phyloP scores from a whole-genome alignment of 164 flowering plant species.

The Warburgia ugandensis region DNA sequence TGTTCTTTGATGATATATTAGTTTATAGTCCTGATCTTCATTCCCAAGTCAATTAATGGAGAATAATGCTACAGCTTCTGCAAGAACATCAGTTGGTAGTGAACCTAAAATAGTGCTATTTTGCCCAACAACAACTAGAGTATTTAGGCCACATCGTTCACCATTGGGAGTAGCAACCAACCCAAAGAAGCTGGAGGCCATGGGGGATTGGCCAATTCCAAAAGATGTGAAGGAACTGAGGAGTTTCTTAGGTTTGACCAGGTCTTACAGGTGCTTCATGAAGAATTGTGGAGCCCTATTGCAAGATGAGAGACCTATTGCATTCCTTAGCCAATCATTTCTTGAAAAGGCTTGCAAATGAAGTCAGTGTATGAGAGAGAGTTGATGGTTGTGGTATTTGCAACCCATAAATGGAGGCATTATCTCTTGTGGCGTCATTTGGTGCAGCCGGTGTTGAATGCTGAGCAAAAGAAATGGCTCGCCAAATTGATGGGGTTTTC shows the following conservation, averaged over 20 bases:
- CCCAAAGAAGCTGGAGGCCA: not conserved
- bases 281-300: not conserved
- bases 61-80: not conserved
- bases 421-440: not conserved
- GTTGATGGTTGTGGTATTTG: no score
- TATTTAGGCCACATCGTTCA: not conserved
- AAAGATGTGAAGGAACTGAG: not conserved
- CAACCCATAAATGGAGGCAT: no score
- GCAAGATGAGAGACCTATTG: no score
- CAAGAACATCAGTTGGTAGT: not conserved
- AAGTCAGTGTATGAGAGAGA: no score
- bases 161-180: not conserved
- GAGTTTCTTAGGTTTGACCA: not conserved
- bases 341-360: no score
- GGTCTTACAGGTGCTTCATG: slow-evolving; percentile 6
- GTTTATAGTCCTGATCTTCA: not conserved
- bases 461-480: not conserved
- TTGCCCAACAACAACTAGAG: no score
- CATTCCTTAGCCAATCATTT: no score
- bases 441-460: not conserved
- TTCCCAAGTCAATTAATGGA: not conserved
- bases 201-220: not conserved
- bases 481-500: not conserved
- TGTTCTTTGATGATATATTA: not conserved
- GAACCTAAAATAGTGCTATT: not conserved